Conservation (phyloP, 495 filamentous ascomycete species). For the Trypethelium eluteriae region DNA sequence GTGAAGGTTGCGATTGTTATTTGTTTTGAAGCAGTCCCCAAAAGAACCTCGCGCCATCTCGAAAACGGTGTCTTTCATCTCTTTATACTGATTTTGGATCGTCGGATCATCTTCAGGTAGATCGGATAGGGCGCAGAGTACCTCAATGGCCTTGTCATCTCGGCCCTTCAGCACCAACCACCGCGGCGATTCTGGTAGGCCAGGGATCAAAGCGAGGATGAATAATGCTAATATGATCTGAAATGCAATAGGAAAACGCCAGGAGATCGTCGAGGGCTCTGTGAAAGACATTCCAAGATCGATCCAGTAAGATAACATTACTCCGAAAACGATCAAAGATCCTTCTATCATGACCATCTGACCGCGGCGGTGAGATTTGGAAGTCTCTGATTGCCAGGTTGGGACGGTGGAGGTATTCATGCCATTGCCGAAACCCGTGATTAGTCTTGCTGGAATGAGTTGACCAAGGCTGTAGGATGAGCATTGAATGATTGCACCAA, state of each 20-base stretch:
- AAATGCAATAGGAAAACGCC: constrained; percentile 44
- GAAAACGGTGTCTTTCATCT: constrained; percentile 67
- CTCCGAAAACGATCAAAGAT: constrained; percentile 30
- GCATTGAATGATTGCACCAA: constrained; percentile 62
- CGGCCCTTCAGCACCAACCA: constrained; percentile 29
- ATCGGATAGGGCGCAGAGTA: constrained; percentile 32
- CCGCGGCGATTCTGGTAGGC: constrained; percentile 26
- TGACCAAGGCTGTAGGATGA: constrained; percentile 54
- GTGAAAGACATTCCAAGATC: constrained; percentile 42
- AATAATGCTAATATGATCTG: constrained; percentile 38
- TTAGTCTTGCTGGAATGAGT: constrained; percentile 55
- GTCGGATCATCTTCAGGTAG: constrained; percentile 32
- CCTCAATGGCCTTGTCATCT: constrained; percentile 26
- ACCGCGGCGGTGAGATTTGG: constrained; percentile 33
- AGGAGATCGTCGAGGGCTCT: constrained; percentile 39
- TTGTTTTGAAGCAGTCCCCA: constrained; percentile 63
- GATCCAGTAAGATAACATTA: constrained; percentile 35
- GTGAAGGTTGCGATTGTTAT: constrained; percentile 66
- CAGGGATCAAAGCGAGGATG: constrained; percentile 25
- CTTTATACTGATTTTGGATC: constrained; percentile 33
- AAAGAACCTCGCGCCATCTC: constrained; percentile 62
- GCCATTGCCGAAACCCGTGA: constrained; percentile 55
- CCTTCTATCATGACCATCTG: constrained; percentile 37
- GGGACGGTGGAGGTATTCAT: constrained; percentile 42
- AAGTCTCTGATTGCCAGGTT: constrained; percentile 30